A percentile compares a stretch with the other conserved stretches of the same genome.
Conservation (phyloP, 257 asterid genomes). For the Gentiana macrophylla region DNA sequence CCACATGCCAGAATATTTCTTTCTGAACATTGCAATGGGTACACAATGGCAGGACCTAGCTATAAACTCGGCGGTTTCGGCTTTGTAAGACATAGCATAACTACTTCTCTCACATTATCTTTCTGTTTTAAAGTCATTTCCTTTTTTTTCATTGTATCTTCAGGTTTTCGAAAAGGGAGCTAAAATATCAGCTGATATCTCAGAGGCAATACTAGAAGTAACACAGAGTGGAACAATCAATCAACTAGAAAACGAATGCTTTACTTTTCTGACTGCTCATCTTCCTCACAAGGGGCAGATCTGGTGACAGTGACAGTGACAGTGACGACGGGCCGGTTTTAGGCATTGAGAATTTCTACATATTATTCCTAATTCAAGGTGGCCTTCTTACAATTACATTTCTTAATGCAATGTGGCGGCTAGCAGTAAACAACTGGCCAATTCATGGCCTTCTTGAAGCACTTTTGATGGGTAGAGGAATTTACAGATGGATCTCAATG, state of each 20-base stretch:
- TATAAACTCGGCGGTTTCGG: constrained; percentile 63
- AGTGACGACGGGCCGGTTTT: constrained; percentile 1
- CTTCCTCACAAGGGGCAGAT: constrained; percentile 7
- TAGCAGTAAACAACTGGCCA: constrained; percentile 6
- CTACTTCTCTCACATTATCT: neutral
- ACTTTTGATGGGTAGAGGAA: constrained; percentile 3
- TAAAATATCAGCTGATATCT: constrained; percentile 32
- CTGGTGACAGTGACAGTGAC: constrained; percentile 6
- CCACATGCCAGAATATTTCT: constrained; percentile 58
- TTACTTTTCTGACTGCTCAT: constrained; percentile 20
- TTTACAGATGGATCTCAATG: constrained; percentile 8
- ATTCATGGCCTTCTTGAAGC: neutral
- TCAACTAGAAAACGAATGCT: constrained; percentile 28
- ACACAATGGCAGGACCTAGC: constrained; percentile 32
- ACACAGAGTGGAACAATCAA: constrained; percentile 40
- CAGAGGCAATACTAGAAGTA: constrained; percentile 42
- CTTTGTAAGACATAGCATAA: constrained; percentile 34
- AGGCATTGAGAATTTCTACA: constrained; percentile 33
- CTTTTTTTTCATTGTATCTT: neutral
- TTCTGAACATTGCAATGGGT: constrained; percentile 39
- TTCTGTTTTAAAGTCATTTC: too few relatives aligned
- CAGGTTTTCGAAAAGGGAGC: constrained; percentile 58
- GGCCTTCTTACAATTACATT: constrained; percentile 16
- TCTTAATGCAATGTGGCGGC: constrained; percentile 6
- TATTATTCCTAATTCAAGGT: constrained; percentile 25